Conservation (phyloP, 2,329 filamentous ascomycete genomes). For the Arthrinium phaeospermum region DNA sequence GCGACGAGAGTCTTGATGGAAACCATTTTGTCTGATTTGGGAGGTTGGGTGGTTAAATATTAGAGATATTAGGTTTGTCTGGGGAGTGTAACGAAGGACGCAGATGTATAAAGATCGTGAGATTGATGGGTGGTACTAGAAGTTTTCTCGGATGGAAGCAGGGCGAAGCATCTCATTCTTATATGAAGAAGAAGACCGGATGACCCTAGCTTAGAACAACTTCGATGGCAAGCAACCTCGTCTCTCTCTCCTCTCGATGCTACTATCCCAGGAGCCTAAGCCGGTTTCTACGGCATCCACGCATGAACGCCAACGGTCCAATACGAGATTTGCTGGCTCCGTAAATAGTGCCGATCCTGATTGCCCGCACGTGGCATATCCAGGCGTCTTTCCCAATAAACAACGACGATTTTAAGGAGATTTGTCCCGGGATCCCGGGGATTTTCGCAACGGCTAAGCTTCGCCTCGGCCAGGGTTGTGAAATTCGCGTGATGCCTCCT, state of each 20-base stretch:
- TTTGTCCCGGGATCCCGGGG: background rate
- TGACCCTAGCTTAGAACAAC: background rate
- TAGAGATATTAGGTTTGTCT: background rate
- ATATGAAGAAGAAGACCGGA: background rate
- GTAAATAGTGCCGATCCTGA: slow-evolving; percentile 5
- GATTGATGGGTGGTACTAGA: background rate
- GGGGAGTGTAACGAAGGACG: background rate
- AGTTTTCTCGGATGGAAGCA: background rate
- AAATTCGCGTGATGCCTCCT: background rate
- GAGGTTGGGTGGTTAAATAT: background rate
- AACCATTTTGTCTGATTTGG: slow-evolving; percentile 29
- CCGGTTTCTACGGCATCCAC: background rate
- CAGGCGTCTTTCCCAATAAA: background rate
- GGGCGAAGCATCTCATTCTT: background rate
- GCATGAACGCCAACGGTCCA: background rate
- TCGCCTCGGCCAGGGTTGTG: background rate
- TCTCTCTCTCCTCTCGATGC: background rate
- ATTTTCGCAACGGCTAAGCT: background rate
- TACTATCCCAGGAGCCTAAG: background rate
- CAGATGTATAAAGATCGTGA: background rate
- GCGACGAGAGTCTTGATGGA: slow-evolving; percentile 35
- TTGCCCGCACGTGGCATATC: background rate
- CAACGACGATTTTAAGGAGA: background rate
- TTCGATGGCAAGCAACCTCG: background rate
- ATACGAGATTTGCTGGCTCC: slow-evolving; percentile 9